Base-by-base conservation (phyloP, 164 flowering plant genomes). In the Magnolia changhungtana region DNA sequence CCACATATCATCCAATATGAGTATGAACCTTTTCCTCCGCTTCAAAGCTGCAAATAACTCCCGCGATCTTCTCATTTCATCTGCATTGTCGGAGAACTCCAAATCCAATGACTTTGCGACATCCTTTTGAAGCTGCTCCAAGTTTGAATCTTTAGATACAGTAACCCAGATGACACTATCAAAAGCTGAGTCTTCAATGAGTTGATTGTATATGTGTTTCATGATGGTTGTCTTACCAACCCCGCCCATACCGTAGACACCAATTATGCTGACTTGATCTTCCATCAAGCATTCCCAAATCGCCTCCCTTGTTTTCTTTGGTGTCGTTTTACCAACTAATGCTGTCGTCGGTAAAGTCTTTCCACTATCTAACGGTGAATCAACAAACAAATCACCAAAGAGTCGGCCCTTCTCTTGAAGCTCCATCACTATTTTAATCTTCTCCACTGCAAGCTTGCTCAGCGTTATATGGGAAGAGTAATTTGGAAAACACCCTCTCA, bases 211-310 rank as follows among this genome's bases (percentile, higher is more conserved):
- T 27, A 77, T 50, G 31, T 77, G 71, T 23, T n/a, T 77, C 70
- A 77, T 64, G 23, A 77, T 63, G 49, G 76, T 78, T 16, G 80
- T 73, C 50, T 78, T 78, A 18, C 80, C 80, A 7, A 78, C 80
- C 52, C 79, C 79, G 20, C 75, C 79, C 71, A 77, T 63, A 2
- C 79, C 79, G 55, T 77, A 72, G 50, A 77, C 58, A 6, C 76
- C 80, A 67, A 78, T 73, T 7, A 18, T 68, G 29, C 67, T 58
- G 13, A 73, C 21, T 1, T 52, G 37, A 27, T 5, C 67, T n/a
- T 72, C 65, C 72, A 27, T 52, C 21, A 72, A 64, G 29, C 63
- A 50, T n/a, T 66, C 71, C 72, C 24, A 29, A 24, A 75, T 50
- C 55, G 0, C 52, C 37, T 24, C 50, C 19, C 23, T 9, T 13